Base-by-base conservation (phyloP, 306 rosid genomes). In the Albizia julibrissin region DNA sequence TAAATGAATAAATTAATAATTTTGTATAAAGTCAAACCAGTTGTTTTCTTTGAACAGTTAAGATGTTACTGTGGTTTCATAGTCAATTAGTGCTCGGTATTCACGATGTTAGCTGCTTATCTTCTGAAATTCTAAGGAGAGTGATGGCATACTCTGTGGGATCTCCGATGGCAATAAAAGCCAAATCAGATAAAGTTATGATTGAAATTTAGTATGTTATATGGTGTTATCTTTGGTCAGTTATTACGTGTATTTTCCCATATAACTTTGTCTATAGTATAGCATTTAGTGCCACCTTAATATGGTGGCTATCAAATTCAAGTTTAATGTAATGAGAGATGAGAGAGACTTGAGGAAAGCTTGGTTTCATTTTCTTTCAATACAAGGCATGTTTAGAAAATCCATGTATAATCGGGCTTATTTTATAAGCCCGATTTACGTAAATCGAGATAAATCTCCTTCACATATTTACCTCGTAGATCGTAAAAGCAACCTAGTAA, bases 81-180 rank as follows among this genome's bases (percentile, higher is more conserved):
- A 16, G 77, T 59, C 44, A 43, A 73, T 44, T 54, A 43, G 27
- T 12, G 49, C 65, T 61, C 71, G 80, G 62, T 80, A 75, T 31
- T 80, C 18, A 76, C 46, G 58, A 54, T 31, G 46, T 22, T 42
- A 58, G 42, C 1, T 52, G 58, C 44, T 54, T 68, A 72, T 78
- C 8, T 8, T 74, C 74, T 49, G 31, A 65, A 44, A 40, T 44
- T 42, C 37, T 42, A 21, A 40, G 24, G 81, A 18, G 27, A 10
- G 71, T 5, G 77, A 15, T 37, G 62, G 69, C 3, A 58, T 85
- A 73, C 80, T 69, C 64, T 27, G 54, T 54, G 80, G 86, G 73
- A 79, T 77, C 80, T 54, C 75, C 42, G 81, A 80, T 78, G 83
- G 82, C 88, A 79, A 67, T 58, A 46, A 34, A 71, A 50, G 77